Conservation (phyloP, 108 stramenopile species). For the Nitzschia sp. region DNA sequence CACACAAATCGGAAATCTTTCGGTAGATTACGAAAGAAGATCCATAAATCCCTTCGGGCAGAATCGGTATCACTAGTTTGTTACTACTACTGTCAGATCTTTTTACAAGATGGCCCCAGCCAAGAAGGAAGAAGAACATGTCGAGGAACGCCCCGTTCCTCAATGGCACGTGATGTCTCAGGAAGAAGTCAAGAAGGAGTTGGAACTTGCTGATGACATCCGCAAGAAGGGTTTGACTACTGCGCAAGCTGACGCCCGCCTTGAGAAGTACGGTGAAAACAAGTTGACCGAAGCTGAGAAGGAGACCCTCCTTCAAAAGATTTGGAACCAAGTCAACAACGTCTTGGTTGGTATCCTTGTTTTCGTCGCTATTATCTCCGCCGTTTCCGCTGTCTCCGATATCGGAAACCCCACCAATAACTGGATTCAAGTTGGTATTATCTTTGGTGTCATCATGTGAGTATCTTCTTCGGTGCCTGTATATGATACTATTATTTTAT, state of each 20-base stretch:
- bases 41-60: no score
- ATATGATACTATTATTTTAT: neutral
- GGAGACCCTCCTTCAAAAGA: conserved; percentile 63
- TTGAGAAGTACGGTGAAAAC: conserved; percentile 63
- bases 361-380: conserved; percentile 66
- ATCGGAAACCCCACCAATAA: conserved; percentile 43
- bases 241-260: conserved; percentile 44
- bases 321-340: conserved; percentile 75
- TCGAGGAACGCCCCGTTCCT: conserved; percentile 28
- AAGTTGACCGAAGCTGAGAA: conserved; percentile 62
- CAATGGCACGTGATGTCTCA: conserved; percentile 52
- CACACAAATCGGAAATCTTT: no score
- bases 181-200: conserved; percentile 34
- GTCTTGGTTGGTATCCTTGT: conserved; percentile 76
- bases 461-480: neutral
- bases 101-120: neutral
- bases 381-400: conserved; percentile 45
- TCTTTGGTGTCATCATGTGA: conserved; percentile 60
- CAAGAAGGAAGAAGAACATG: conserved; percentile 5
- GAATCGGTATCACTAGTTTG: no score
- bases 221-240: conserved; percentile 39
- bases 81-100: no score
- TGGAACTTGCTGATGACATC: conserved; percentile 37
- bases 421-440: conserved; percentile 67
- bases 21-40: no score